Evolutionary conservation across 495 filamentous ascomycete genomes (phyloP), one percentile per base, ranked within the genome.

Genomic region (Penicillium pancosmium): DNA sequence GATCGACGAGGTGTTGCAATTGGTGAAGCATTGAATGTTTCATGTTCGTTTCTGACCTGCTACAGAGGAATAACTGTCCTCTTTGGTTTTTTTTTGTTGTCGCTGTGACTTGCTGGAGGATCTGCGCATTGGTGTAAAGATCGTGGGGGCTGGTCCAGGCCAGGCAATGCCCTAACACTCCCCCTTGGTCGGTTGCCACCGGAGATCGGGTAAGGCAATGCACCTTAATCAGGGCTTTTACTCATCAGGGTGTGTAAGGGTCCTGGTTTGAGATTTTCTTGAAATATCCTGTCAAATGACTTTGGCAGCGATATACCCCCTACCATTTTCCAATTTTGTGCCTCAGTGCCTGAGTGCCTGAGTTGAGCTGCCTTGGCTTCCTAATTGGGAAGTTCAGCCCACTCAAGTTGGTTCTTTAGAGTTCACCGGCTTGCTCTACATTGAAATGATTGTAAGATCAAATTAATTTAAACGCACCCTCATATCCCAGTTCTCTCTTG

Each of bases 1-100:
- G 46, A 48, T 48, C 46, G 46, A 25, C 46, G 46, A 25, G 41
- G 41, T 44, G 13, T 44, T 18, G n/a, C n/a, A 16, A 27, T 27
- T 23, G 46, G 9, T 48, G 46, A 48, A 27, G 19, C 46, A 25
- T 11, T 27, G 19, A 48, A 13, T 48, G 46, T 48, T 23, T 44
- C 41, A 44, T 44, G 41, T 44, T 16, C 12, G 10, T 38, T 12
- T 38, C 15, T n/a, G 6, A n/a, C 36, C 11, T 38, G 36, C 12
- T 1, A 15, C 1, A n/a, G 36, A n/a, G 36, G 36, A n/a, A 38
- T 38, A 38, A 9, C 11, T 38, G 36, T 38, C 27, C 27, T 31
- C 11, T n/a, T 38, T 12, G 36, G 36, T 9, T 4, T 38, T 36
- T 35, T 35, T 36, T 40, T 40, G 15, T 12, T 1, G 15, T 0